These are phyloP conservation scores for Yueomyces sp. DNA, from an alignment of 805 yeast genomes.

Conservation along the genomic window DNA sequence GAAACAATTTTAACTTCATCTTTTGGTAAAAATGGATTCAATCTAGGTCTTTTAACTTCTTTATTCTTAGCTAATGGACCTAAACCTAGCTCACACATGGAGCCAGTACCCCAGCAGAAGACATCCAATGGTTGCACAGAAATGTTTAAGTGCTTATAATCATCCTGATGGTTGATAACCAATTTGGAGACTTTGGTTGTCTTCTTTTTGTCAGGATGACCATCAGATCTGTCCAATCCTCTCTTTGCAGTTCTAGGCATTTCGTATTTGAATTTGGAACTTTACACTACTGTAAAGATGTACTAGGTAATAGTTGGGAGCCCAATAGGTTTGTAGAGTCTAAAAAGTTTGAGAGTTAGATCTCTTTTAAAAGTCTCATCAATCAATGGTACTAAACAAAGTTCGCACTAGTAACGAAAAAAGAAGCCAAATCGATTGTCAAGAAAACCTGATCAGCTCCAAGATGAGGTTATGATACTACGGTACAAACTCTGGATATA, in stretches of 20 bases:
- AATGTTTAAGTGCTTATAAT: conserved; percentile 22
- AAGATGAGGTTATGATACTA: no score
- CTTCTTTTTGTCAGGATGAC: neutral
- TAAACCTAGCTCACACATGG: conserved; percentile 95
- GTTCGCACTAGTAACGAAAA: no score
- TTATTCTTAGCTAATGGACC: conserved; percentile 89
- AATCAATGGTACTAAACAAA: no score
- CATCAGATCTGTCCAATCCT: neutral
- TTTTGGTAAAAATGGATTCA: conserved; percentile 59
- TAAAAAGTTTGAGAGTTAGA: no score
- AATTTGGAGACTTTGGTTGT: conserved; percentile 9
- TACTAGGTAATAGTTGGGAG: no score
- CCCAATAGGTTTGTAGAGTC: no score
- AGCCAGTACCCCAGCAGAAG: conserved; percentile 92
- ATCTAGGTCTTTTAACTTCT: conserved; percentile 90
- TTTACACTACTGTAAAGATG: no score
- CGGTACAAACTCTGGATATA: no score
- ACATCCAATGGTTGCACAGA: conserved; percentile 44
- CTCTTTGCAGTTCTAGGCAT: neutral
- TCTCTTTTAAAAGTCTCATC: no score
- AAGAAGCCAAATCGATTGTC: no score
- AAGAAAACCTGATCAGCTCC: no score
- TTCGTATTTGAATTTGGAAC: neutral
- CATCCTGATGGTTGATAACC: conserved; percentile 20
- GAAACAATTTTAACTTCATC: conserved; percentile 66